Base-by-base conservation (phyloP, 1,139 yeast genomes). In the Meyerozyma smithsonii region DNA sequence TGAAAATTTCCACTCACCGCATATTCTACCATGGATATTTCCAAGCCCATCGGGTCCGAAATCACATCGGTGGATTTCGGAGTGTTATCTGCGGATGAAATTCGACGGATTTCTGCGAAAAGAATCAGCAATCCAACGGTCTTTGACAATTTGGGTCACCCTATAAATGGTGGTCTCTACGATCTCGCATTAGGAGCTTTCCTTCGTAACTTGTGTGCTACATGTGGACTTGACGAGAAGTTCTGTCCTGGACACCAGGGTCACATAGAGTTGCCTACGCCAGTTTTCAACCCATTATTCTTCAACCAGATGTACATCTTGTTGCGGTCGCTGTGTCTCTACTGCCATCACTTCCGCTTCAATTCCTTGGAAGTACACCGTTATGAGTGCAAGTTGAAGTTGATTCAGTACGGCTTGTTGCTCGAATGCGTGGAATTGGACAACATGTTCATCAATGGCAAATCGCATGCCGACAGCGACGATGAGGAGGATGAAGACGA, bases 181-280 rank as follows among this genome's bases (percentile, higher is more conserved):
- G 99, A 94, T 64, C 76, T 90, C 48, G 82, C 96, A 17, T 70
- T 94, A 38, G 99, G 99, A 51, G 98, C 98, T 1, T 92, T 89
- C 56, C 71, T 88, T 48, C 75, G 84, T 59, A 87, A 90, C 59
- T 72, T 86, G 40, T 90, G 99, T 77, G 75, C 94, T 21, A 92
- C 98, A 2, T 94, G 99, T 77, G 97, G 97, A 20, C 72, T 92
- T 47, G 96, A 89, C 59, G 97, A 92, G 52, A 81, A 86, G 56
- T 84, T 79, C 55, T 94, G 99, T 67, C 97, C 97, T 3, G 99
- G 99, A 28, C 99, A 94, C 62, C 89, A 88, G 66, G 99, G 99
- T 44, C 98, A 94, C 62, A 89, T 94, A 45, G 97, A 92, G 60
- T 75, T 94, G 50, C 98, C 98, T 8, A 84, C 88, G 32, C 96